Conservation (phyloP, 257 asterid species). For the Asclepias syriaca region DNA sequence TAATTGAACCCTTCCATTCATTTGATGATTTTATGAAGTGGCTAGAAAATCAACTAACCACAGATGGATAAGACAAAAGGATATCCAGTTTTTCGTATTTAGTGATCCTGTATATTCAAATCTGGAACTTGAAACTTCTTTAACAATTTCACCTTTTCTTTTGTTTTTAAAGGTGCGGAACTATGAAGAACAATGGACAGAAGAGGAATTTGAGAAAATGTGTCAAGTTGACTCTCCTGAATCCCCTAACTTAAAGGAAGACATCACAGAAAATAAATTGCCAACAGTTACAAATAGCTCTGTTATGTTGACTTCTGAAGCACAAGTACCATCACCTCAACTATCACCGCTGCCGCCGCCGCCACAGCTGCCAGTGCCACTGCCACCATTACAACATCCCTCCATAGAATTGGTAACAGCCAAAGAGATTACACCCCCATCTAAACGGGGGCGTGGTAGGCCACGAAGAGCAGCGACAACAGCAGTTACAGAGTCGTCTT, state of each 20-base stretch:
- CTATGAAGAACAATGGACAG: slow-evolving; percentile 98
- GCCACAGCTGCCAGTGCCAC: slow-evolving; percentile 24
- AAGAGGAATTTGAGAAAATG: slow-evolving; percentile 92
- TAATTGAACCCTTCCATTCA: background rate
- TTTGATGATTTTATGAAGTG: background rate
- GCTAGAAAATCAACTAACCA: background rate
- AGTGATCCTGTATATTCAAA: background rate
- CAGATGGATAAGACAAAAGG: background rate
- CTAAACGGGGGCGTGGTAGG: slow-evolving; percentile 97
- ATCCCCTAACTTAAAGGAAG: slow-evolving; percentile 58
- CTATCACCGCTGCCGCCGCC: slow-evolving; percentile 26
- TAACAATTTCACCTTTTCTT: slow-evolving; percentile 3
- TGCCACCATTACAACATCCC: slow-evolving; percentile 33
- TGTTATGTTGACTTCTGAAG: slow-evolving; percentile 32
- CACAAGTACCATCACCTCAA: slow-evolving; percentile 24
- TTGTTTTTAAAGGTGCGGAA: slow-evolving; percentile 60
- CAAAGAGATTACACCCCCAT: slow-evolving; percentile 56
- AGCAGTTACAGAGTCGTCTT: slow-evolving; percentile 23
- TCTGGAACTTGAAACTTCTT: background rate
- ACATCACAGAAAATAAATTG: slow-evolving; percentile 41
- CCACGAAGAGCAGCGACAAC: slow-evolving; percentile 56
- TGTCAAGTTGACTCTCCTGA: slow-evolving; percentile 84
- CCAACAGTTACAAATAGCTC: slow-evolving; percentile 32
- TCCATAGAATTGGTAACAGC: slow-evolving; percentile 31
- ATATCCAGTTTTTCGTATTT: background rate